Base-by-base conservation (phyloP, 805 yeast genomes). In the Monosporozyma aquatica region DNA sequence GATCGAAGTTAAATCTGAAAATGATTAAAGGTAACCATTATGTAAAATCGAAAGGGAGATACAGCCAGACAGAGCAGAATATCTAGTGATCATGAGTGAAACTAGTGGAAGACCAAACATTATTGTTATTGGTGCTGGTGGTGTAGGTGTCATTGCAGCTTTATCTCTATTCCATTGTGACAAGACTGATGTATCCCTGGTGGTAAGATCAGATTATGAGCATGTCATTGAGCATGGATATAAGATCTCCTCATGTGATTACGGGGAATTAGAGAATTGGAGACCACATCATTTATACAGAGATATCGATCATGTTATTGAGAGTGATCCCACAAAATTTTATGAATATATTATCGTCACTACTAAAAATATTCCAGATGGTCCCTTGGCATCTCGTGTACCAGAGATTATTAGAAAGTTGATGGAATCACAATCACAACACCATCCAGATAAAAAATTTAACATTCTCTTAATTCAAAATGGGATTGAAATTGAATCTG, bases 91-190 rank as follows among this genome's bases (percentile, higher is more conserved):
- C 8, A 29, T 32, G 35, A 32, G 35, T 11, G 3, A 6, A 9
- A 28, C 36, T 38, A 33, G 13, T 25, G 14, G 35, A 11, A 40
- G 25, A 22, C 55, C 62, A 11, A 60, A 67, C 40, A 77, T 80
- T 14, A 66, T 85, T 10, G 65, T 85, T 9, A 72, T 85, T 30
- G 95, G 95, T 9, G 73, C 86, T 34, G 95, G 95, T 13, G 95
- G 95, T 29, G 92, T 86, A 9, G 95, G 95, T 28, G 72, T 86
- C 14, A 74, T 86, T 26, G 79, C 82, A 2, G 85, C 94, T 0
- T 70, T 79, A 39, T 75, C 83, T 0, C 66, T 86, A 25, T 69
- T 67, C 49, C 57, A 59, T 32, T 66, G 71, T 35, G 75, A 71
- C 0, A 59, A 66, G 34, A 68, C 76, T 8, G 66, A 67, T 20